A percentile compares a stretch with the other conserved stretches of the same genome.
Conservation (phyloP, 1,284 basidiomycete species). For the Puccinia horiana region DNA sequence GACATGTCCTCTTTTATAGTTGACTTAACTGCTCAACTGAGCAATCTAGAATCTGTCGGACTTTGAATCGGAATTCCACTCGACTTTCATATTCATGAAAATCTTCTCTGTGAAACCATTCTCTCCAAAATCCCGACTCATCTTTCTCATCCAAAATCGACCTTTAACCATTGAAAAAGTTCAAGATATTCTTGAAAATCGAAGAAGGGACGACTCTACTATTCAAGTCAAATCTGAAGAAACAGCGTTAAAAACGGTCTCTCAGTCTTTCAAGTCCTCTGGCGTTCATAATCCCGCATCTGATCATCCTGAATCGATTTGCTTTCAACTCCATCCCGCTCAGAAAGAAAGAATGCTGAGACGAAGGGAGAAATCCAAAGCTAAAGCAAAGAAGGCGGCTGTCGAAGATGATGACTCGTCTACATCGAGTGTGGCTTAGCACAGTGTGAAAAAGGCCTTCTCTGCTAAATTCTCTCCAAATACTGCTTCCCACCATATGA, state of each 20-base stretch:
- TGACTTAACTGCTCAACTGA: not conserved
- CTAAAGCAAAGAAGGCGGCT: not conserved
- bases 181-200: not conserved
- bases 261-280: not conserved
- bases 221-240: not conserved
- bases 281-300: not conserved
- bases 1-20: not conserved
- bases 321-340: conserved; percentile 5
- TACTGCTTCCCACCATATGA: not conserved
- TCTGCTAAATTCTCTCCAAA: not conserved
- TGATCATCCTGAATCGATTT: not conserved
- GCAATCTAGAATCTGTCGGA: no score
- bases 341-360: not conserved
- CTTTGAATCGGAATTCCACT: not conserved
- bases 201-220: not conserved
- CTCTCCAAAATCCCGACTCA: not conserved
- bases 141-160: not conserved
- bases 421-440: not conserved
- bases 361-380: not conserved
- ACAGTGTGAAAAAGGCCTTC: not conserved
- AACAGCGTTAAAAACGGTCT: not conserved
- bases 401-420: not conserved
- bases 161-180: not conserved
- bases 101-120: not conserved
- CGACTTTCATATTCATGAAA: no score